phyloP scores from a whole-genome alignment of 1,284 basidiomycete species.

The Exobasidium rhododendri region DNA sequence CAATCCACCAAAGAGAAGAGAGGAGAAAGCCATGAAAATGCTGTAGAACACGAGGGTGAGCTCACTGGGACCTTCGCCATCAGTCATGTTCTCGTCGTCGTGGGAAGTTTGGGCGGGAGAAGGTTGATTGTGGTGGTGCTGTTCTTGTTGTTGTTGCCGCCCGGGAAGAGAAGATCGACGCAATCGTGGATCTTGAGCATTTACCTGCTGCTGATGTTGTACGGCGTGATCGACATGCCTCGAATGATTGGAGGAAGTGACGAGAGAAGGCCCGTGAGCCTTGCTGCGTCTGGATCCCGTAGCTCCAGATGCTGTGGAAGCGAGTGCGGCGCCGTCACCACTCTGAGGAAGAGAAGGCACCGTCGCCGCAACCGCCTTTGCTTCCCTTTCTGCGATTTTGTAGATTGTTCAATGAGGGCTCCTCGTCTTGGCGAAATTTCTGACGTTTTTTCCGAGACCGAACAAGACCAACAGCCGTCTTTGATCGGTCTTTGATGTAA shows the following conservation, averaged over 20 bases:
- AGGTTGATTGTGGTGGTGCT: neutral
- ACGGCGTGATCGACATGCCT: too few species aligned
- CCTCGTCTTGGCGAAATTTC: too few species aligned
- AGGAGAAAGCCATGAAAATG: slow-evolving; percentile 29
- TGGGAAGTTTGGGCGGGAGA: neutral
- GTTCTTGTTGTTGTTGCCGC: neutral
- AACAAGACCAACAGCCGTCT: too few species aligned
- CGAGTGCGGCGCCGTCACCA: neutral
- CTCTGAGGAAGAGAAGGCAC: neutral
- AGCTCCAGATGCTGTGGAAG: neutral
- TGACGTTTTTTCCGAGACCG: too few species aligned
- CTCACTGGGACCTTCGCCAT: slow-evolving; percentile 18
- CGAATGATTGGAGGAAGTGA: too few species aligned
- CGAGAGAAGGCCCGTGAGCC: too few species aligned
- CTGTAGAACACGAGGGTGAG: slow-evolving; percentile 30
- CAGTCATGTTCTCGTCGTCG: too few species aligned
- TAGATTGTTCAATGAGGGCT: too few species aligned
- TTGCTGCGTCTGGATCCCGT: too few species aligned
- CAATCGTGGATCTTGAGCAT: neutral
- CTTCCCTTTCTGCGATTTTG: neutral
- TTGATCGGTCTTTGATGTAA: too few species aligned
- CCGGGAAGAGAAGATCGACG: too few species aligned
- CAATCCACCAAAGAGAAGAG: slow-evolving; percentile 17
- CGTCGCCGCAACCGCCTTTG: neutral
- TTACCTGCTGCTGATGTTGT: neutral